Evolutionary conservation across 225 moss, liverwort and hornwort genomes (phyloP).

Genomic region (Rhytidiadelphus loreus): DNA sequence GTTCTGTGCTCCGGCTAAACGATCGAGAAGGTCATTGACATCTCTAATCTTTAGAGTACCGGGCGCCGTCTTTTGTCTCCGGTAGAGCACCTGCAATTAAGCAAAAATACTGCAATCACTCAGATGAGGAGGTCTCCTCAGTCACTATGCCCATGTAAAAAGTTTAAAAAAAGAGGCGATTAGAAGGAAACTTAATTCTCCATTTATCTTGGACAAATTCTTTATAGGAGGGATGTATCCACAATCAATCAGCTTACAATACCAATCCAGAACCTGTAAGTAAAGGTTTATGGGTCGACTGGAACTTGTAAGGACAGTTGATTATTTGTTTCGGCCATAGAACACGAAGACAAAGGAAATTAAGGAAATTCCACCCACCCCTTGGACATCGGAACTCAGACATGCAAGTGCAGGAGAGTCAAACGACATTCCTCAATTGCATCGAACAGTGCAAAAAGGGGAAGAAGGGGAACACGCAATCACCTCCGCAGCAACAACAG

Average conservation of each 20-base stretch:
- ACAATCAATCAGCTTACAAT: neutral
- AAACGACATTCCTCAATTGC: neutral
- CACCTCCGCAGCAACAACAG: slow-evolving; percentile 69
- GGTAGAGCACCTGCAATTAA: slow-evolving; percentile 43
- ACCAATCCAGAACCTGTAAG: neutral
- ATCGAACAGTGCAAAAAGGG: neutral
- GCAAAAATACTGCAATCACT: neutral
- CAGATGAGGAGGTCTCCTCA: neutral
- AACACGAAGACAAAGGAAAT: neutral
- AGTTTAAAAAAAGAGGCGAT: neutral
- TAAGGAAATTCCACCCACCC: neutral
- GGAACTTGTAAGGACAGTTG: neutral
- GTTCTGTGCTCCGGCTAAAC: slow-evolving; percentile 49
- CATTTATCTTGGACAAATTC: neutral
- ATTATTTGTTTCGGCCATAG: neutral
- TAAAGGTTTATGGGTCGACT: neutral
- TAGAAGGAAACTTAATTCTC: neutral
- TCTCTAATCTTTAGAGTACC: slow-evolving; percentile 70
- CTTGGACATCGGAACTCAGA: neutral
- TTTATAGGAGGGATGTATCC: neutral
- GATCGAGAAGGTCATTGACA: slow-evolving; percentile 75
- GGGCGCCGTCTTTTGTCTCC: slow-evolving; percentile 58
- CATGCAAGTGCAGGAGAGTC: neutral
- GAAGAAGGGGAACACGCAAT: neutral
- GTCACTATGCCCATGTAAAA: neutral